phyloP scores from a whole-genome alignment of 306 rosid species.

The Prunus davidiana region DNA sequence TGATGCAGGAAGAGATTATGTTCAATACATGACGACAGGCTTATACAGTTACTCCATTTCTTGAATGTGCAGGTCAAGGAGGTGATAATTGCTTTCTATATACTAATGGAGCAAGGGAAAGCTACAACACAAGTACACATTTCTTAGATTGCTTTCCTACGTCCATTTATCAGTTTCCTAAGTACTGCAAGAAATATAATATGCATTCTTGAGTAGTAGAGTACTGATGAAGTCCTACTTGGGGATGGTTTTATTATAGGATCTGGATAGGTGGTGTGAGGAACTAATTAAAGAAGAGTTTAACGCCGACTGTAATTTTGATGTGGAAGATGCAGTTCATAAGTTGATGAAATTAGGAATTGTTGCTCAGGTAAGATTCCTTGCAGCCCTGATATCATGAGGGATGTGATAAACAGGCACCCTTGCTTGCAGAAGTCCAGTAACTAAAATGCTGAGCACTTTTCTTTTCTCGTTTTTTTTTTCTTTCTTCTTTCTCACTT shows the following conservation, averaged over 20 bases:
- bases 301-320: conserved; percentile 69
- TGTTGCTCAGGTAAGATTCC: conserved; percentile 70
- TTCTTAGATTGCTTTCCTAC: conserved; percentile 18
- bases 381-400: neutral
- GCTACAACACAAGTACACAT: conserved; percentile 65
- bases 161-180: neutral
- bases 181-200: neutral
- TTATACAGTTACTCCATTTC: neutral
- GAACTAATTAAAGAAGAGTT: conserved; percentile 83
- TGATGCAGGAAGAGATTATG: too few relatives aligned
- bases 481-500: neutral
- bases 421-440: neutral
- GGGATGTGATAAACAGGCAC: neutral
- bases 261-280: conserved; percentile 84
- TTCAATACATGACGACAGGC: neutral
- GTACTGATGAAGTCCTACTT: neutral
- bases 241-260: conserved; percentile 39
- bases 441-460: too few relatives aligned
- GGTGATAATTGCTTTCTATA: conserved; percentile 81
- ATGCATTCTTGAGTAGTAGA: neutral
- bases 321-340: conserved; percentile 86
- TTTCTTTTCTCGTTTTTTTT: neutral
- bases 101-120: conserved; percentile 95
- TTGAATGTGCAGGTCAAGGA: conserved; percentile 76
- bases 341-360: conserved; percentile 87